These are phyloP conservation scores for Atractiella rhizophila DNA, from an alignment of 768 basidiomycete genomes.

Conservation along the genomic window DNA sequence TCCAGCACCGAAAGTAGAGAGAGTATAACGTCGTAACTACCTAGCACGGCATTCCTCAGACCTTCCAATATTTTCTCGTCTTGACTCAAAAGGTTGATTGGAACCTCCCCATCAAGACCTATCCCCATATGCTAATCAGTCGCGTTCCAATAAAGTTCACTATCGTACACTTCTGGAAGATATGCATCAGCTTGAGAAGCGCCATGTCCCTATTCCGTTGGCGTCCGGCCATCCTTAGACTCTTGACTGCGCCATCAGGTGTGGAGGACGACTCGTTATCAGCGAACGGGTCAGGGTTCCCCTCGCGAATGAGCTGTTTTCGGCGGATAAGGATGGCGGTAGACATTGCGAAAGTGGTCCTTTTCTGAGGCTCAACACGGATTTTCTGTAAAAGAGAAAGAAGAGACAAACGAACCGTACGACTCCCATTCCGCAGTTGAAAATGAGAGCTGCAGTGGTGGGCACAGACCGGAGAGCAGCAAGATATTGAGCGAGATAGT, in stretches of 20 bases:
- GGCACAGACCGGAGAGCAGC: slow-evolving; percentile 54
- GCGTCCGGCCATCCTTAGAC: slow-evolving; percentile 19
- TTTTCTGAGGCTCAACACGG: slow-evolving; percentile 30
- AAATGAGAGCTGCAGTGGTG: slow-evolving; percentile 53
- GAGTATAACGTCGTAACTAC: slow-evolving; percentile 67
- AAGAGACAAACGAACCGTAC: slow-evolving; percentile 30
- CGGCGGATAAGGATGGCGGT: slow-evolving; percentile 65
- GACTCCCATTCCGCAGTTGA: slow-evolving; percentile 91
- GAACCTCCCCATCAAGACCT: slow-evolving; percentile 48
- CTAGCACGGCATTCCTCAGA: slow-evolving; percentile 67
- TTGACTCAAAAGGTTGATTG: slow-evolving; percentile 50
- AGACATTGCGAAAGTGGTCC: slow-evolving; percentile 93
- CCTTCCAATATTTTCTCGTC: slow-evolving; percentile 60
- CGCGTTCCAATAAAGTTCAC: too few relatives aligned
- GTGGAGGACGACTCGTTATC: slow-evolving; percentile 13
- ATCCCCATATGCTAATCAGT: too few relatives aligned
- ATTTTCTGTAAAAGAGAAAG: not conserved
- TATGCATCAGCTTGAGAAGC: slow-evolving; percentile 21
- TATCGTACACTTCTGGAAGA: slow-evolving; percentile 24
- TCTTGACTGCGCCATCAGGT: slow-evolving; percentile 17
- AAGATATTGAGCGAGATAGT: slow-evolving; percentile 84
- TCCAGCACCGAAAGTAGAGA: slow-evolving; percentile 83
- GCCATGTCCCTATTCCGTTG: slow-evolving; percentile 21
- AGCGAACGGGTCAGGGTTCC: not conserved
- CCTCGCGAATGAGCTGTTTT: slow-evolving; percentile 39